These are phyloP conservation scores for Cladorrhinum sp. DNA, from an alignment of 2,329 filamentous ascomycete genomes.

Conservation along the genomic window DNA sequence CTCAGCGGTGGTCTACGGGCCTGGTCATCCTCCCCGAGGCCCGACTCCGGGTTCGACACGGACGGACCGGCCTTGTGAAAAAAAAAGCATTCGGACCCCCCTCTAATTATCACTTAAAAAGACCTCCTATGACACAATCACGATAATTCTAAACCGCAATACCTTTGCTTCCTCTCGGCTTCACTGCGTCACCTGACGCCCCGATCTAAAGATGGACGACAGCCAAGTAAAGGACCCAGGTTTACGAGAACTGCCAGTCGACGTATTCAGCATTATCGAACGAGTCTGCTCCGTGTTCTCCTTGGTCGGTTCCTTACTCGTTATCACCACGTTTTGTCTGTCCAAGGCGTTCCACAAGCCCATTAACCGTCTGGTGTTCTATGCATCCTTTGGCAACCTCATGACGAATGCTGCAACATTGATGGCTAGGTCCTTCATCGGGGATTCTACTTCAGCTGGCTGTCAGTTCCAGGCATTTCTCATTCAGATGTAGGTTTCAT, in stretches of 20 bases:
- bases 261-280: slow-evolving; percentile 60
- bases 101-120: not conserved
- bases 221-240: slow-evolving; percentile 8
- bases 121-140: not conserved
- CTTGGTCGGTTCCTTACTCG: slow-evolving; percentile 66
- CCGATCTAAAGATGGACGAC: slow-evolving; percentile 7
- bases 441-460: slow-evolving; percentile 44
- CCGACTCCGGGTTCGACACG: not conserved
- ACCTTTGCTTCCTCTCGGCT: too few species aligned
- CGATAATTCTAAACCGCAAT: not conserved
- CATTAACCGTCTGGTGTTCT: slow-evolving; percentile 84
- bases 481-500: slow-evolving; percentile 69
- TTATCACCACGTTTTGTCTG: slow-evolving; percentile 66
- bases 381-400: slow-evolving; percentile 77
- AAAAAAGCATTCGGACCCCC: not conserved
- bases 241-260: slow-evolving; percentile 8
- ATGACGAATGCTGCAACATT: slow-evolving; percentile 73
- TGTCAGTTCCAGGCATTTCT: slow-evolving; percentile 75
- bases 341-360: slow-evolving; percentile 74
- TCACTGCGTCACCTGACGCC: slow-evolving; percentile 7
- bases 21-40: not conserved
- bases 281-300: slow-evolving; percentile 69
- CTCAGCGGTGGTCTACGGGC: not conserved
- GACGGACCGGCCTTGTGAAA: not conserved
- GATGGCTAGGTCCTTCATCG: slow-evolving; percentile 62